Conservation (phyloP, 108 stramenopile genomes). For the Pseudonitzschia pungens region DNA sequence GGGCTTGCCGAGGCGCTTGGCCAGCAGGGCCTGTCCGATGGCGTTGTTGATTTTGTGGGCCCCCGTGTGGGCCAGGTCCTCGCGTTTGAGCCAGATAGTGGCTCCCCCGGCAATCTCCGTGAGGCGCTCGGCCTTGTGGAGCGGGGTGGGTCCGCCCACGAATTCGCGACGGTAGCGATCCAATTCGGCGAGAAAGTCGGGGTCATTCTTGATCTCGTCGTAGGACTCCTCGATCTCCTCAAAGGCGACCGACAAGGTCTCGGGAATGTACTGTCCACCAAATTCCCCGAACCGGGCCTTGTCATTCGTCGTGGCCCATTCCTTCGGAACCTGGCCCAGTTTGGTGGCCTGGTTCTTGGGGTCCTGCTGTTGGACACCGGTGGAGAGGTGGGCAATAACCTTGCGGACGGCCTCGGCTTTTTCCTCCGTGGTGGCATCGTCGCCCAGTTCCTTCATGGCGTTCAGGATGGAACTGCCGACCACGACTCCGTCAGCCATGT, state of each 20-base stretch:
- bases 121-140: conserved; percentile 91
- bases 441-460: conserved; percentile 78
- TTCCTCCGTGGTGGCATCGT: conserved; percentile 68
- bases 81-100: conserved; percentile 95
- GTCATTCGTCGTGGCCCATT: conserved; percentile 37
- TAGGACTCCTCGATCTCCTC: conserved; percentile 91
- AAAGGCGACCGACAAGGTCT: conserved; percentile 95
- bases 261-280: conserved; percentile 98
- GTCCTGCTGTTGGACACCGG: conserved; percentile 65
- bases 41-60: conserved; percentile 99
- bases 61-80: conserved; percentile 96
- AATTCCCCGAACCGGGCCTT: conserved; percentile 88
- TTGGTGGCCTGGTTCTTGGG: conserved; percentile 72
- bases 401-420: conserved; percentile 75
- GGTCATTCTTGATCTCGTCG: conserved; percentile 81
- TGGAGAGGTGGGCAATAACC: conserved; percentile 61
- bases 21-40: conserved; percentile 94
- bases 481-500: conserved; percentile 95
- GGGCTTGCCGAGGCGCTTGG: conserved; percentile 93
- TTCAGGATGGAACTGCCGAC: conserved; percentile 96
- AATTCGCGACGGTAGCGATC: conserved; percentile 89
- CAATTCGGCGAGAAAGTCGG: conserved; percentile 90
- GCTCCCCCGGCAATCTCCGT: conserved; percentile 90
- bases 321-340: conserved; percentile 70
- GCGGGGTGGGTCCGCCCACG: conserved; percentile 93